A percentile compares a stretch with the other conserved stretches of the same genome.
These are phyloP conservation scores for Nosema granulosis DNA, from an alignment of 371 early-diverging fungal genomes.

Conservation along the genomic window DNA sequence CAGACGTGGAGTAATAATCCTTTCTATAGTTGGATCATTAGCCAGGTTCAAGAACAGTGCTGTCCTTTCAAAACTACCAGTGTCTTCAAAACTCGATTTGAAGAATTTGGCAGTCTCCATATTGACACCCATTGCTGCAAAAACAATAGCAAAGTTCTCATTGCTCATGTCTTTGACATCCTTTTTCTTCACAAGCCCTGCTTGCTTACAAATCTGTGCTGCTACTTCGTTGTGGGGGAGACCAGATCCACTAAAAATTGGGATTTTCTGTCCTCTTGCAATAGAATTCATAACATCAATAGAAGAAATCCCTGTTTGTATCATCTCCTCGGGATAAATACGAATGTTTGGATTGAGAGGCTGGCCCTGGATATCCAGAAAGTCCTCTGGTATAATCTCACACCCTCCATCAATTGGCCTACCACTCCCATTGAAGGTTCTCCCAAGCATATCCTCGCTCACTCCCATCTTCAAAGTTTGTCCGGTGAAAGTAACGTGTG, in stretches of 20 bases:
- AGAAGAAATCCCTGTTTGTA: conserved; percentile 98
- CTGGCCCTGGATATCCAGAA: conserved; percentile 86
- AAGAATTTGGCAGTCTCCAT: conserved; percentile 99
- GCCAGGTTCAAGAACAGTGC: conserved; percentile 98
- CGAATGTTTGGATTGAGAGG: conserved; percentile 98
- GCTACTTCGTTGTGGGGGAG: conserved; percentile 99
- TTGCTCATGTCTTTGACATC: conserved; percentile 91
- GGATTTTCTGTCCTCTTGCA: conserved; percentile 99
- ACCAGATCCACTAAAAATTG: conserved; percentile 98
- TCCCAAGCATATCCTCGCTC: conserved; percentile 96
- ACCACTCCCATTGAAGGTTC: conserved; percentile 98
- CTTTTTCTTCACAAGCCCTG: conserved; percentile 93
- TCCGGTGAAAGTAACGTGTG: conserved; percentile 92
- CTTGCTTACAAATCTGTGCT: conserved; percentile 99
- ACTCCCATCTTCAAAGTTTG: conserved; percentile 93
- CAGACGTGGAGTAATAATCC: conserved; percentile 98
- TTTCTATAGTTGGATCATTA: conserved; percentile 99
- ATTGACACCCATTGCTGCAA: conserved; percentile 99
- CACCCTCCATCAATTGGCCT: conserved; percentile 97
- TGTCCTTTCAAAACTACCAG: conserved; percentile 95
- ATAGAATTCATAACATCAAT: conserved; percentile 99
- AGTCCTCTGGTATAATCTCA: conserved; percentile 95
- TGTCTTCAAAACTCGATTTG: conserved; percentile 98
- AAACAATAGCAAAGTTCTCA: conserved; percentile 99
- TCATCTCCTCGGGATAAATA: conserved; percentile 99